Conservation (phyloP, 768 basidiomycete genomes). For the Leccinum imitatum region DNA sequence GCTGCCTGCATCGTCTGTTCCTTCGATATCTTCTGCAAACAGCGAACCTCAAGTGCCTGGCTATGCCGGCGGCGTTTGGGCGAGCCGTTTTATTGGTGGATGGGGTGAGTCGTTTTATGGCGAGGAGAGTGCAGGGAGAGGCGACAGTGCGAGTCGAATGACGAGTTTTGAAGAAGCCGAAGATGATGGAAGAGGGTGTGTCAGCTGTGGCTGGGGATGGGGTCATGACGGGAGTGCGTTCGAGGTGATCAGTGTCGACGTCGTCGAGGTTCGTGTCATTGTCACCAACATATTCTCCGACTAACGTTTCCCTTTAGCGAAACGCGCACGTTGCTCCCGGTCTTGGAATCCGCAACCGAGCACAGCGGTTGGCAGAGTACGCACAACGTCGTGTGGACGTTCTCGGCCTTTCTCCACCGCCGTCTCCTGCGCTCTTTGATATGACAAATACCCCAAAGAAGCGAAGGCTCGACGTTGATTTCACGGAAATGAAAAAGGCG, state of each 20-base stretch:
- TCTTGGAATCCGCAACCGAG: constrained; percentile 58
- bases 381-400: constrained; percentile 56
- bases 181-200: constrained; percentile 59
- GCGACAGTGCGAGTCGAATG: constrained; percentile 26
- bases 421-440: constrained; percentile 31
- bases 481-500: constrained; percentile 21
- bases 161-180: constrained; percentile 38
- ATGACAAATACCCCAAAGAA: constrained; percentile 38
- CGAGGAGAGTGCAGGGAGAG: constrained; percentile 30
- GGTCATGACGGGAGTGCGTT: constrained; percentile 77
- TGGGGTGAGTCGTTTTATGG: constrained; percentile 38
- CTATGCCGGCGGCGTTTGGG: constrained; percentile 34
- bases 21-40: constrained; percentile 29
- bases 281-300: background rate
- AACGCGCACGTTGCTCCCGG: constrained; percentile 52
- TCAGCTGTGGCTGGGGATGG: constrained; percentile 76
- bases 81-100: constrained; percentile 43
- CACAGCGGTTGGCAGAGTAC: constrained; percentile 69
- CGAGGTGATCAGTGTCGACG: constrained; percentile 64
- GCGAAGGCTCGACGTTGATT: constrained; percentile 25
- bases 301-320: constrained; percentile 37
- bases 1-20: constrained; percentile 20
- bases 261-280: constrained; percentile 54
- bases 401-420: constrained; percentile 26
- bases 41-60: constrained; percentile 22